phyloP scores from a whole-genome alignment of 2,329 filamentous ascomycete genomes.

The Sporothrix curviconia region DNA sequence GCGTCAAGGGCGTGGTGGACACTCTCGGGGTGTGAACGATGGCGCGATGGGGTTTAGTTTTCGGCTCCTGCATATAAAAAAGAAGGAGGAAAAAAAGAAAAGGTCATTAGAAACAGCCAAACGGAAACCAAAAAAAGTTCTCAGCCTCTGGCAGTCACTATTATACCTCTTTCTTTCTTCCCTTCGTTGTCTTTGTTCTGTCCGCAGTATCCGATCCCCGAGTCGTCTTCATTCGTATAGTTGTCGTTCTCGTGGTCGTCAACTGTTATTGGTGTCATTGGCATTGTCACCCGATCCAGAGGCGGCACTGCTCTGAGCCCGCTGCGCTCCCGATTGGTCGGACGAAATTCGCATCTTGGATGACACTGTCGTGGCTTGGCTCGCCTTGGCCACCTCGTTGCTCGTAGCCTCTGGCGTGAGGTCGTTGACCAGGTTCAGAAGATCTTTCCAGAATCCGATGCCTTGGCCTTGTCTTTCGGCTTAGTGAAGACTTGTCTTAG shows the following conservation, averaged over 20 bases:
- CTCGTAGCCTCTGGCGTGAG: conserved; percentile 31
- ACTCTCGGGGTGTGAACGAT: conserved; percentile 45
- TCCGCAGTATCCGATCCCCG: conserved; percentile 4
- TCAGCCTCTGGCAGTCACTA: conserved; percentile 30
- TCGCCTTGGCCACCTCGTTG: conserved; percentile 31
- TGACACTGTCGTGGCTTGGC: conserved; percentile 17
- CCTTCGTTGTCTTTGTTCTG: conserved; percentile 29
- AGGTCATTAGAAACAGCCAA: conserved; percentile 38
- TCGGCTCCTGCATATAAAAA: conserved; percentile 39
- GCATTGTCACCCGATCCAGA: neutral
- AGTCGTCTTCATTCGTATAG: conserved; percentile 22
- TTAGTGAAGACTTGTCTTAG: conserved; percentile 49
- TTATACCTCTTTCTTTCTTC: conserved; percentile 45
- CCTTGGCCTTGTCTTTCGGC: conserved; percentile 35
- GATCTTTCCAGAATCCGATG: conserved; percentile 20
- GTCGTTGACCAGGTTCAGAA: conserved; percentile 31
- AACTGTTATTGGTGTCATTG: conserved; percentile 10
- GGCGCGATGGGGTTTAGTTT: conserved; percentile 50
- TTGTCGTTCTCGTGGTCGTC: conserved; percentile 19
- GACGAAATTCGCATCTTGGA: too few relatives aligned
- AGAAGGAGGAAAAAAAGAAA: conserved; percentile 23
- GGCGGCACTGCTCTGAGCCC: neutral
- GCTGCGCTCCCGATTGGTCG: too few relatives aligned
- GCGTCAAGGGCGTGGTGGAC: conserved; percentile 13
- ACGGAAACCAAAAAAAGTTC: conserved; percentile 28